A percentile compares a stretch with the other conserved stretches of the same genome.
These are phyloP conservation scores for Fulvia fulva DNA, from an alignment of 2,329 filamentous ascomycete species.

Conservation along the genomic window DNA sequence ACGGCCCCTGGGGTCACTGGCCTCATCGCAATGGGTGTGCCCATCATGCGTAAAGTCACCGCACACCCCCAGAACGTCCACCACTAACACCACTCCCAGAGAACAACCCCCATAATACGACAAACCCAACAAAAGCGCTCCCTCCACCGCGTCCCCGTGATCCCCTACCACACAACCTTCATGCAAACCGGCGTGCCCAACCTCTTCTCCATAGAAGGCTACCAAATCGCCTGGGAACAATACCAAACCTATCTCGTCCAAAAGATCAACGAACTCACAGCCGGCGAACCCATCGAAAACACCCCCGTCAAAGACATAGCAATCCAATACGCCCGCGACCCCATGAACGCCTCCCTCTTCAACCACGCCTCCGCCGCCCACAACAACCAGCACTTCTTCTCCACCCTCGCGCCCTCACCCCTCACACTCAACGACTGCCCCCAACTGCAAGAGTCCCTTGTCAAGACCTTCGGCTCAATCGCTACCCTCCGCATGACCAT, in stretches of 20 bases:
- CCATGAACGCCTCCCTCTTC: conserved; percentile 74
- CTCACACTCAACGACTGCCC: conserved; percentile 52
- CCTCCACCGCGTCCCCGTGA: conserved; percentile 46
- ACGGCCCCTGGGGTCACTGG: conserved; percentile 23
- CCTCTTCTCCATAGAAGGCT: conserved; percentile 66
- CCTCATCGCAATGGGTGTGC: conserved; percentile 27
- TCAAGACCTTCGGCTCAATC: conserved; percentile 71
- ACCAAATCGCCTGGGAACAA: conserved; percentile 72
- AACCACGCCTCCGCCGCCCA: conserved; percentile 95
- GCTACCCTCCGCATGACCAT: conserved; percentile 79
- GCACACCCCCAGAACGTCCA: not conserved
- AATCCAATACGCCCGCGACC: conserved; percentile 73
- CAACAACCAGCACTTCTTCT: conserved; percentile 87
- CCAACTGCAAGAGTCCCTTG: conserved; percentile 57
- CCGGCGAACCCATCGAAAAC: conserved; percentile 64
- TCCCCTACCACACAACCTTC: conserved; percentile 45
- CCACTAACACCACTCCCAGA: conserved; percentile 5
- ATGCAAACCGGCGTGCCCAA: conserved; percentile 58
- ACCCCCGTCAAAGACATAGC: conserved; percentile 63
- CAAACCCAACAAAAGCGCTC: conserved; percentile 21
- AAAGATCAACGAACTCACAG: conserved; percentile 69
- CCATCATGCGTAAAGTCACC: conserved; percentile 27
- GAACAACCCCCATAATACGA: conserved; percentile 11
- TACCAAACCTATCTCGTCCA: conserved; percentile 73
- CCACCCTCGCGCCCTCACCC: conserved; percentile 30